Conservation (phyloP, 768 basidiomycete genomes). For the Lentinula sp. region DNA sequence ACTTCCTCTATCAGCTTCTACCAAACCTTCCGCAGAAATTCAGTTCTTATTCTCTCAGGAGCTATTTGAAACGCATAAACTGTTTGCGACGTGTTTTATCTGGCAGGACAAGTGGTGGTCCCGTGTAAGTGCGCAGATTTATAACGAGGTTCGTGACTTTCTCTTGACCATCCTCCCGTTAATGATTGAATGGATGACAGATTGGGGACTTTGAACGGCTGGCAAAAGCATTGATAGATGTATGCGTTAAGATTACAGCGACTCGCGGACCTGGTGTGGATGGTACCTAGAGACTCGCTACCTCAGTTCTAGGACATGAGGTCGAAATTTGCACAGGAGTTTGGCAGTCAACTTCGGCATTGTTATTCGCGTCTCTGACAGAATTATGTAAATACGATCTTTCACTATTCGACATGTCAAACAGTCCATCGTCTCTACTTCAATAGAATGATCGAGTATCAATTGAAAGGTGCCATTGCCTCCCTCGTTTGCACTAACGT, state of each 20-base stretch:
- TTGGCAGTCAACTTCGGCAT: no score
- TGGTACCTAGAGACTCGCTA: no score
- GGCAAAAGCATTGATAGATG: conserved; percentile 3
- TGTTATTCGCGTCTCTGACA: no score
- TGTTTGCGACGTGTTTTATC: conserved; percentile 26
- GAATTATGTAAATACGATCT: no score
- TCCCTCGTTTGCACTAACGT: no score
- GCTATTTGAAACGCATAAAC: conserved; percentile 27
- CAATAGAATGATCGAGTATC: no score
- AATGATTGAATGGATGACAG: background rate
- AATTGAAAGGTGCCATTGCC: no score
- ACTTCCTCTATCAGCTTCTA: conserved; percentile 27
- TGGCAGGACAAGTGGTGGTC: conserved; percentile 41
- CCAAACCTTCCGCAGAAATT: conserved; percentile 17
- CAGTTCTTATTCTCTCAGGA: conserved; percentile 21
- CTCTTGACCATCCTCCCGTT: background rate
- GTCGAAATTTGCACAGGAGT: no score
- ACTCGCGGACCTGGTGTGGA: background rate
- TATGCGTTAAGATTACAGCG: conserved; percentile 2
- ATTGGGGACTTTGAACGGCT: conserved; percentile 5
- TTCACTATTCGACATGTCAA: no score
- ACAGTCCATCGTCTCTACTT: no score
- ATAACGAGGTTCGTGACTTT: conserved; percentile 30
- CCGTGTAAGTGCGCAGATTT: conserved; percentile 41
- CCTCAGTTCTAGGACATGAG: no score